Evolutionary conservation across 2,329 filamentous ascomycete species (phyloP).

Genomic region (Pseudopithomyces chartarum): DNA sequence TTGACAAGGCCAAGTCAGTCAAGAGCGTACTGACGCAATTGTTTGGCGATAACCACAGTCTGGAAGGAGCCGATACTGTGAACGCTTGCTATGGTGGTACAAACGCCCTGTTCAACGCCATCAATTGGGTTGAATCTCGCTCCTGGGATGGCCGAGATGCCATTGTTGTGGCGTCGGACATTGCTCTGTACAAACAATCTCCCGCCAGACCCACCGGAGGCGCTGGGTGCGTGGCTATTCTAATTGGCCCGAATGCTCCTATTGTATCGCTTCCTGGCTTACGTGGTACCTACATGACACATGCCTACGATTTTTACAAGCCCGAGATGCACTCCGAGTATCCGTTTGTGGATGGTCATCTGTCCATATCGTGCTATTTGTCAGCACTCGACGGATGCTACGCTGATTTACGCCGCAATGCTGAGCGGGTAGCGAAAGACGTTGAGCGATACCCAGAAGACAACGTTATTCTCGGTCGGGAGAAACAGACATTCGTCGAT

Average conservation of each 20-base stretch:
- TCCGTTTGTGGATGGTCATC: slow-evolving; percentile 58
- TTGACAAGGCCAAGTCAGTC: slow-evolving; percentile 61
- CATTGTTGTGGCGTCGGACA: slow-evolving; percentile 59
- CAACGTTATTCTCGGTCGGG: slow-evolving; percentile 38
- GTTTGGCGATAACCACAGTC: slow-evolving; percentile 57
- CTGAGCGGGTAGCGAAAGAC: slow-evolving; percentile 52
- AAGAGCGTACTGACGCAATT: slow-evolving; percentile 60
- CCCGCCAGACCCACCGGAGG: slow-evolving; percentile 58
- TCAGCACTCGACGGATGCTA: slow-evolving; percentile 59
- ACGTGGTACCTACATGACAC: slow-evolving; percentile 56
- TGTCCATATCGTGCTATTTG: slow-evolving; percentile 58
- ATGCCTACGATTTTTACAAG: slow-evolving; percentile 62
- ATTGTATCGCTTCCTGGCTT: slow-evolving; percentile 56
- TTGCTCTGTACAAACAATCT: slow-evolving; percentile 61
- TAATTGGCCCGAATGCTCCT: slow-evolving; percentile 57
- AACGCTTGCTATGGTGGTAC: slow-evolving; percentile 61
- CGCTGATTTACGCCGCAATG: slow-evolving; percentile 55
- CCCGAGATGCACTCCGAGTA: slow-evolving; percentile 59
- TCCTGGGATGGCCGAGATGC: slow-evolving; percentile 59
- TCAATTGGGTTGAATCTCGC: slow-evolving; percentile 60
- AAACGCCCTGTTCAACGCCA: slow-evolving; percentile 59
- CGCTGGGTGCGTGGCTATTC: slow-evolving; percentile 59
- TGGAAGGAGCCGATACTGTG: slow-evolving; percentile 59
- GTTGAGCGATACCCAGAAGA: slow-evolving; percentile 43
- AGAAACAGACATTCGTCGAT: slow-evolving; percentile 54